Evolutionary conservation across 805 yeast genomes (phyloP), one percentile per base, ranked within the genome.

Genomic region (Maudiozyma bulderi): DNA sequence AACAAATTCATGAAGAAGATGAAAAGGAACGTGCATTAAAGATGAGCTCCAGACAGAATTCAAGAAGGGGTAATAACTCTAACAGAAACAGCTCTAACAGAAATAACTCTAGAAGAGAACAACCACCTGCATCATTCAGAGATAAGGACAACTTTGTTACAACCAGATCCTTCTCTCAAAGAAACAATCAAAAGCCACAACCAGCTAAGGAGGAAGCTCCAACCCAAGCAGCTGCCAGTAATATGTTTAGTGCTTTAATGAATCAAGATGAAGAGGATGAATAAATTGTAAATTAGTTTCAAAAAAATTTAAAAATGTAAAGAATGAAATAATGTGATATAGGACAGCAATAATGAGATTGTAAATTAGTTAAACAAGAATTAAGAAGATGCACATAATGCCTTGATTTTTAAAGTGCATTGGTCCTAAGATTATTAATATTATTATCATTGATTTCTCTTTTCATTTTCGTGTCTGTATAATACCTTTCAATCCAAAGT

Each of bases 1-100:
- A 81, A 48, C 89, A 90, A 68, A 87, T 93, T 60, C 97, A 91
- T 66, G 82, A 80, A 53, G 97, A 88, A 60, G 95, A 89, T 57
- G 75, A 77, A 62, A 71, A 76, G 67, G 78, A 84, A 56, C 72
- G 74, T 56, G 67, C 71, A 50, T 72, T 75, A 61, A 73, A 74
- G 68, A 30, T 30, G 33, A 67, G 57, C 43, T 62, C 67, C 2
- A 63, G 66, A 53, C 61, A 67, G 40, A 68, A 64, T 48, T 73
- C 73, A 34, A 72, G 75, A 62, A 71, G 74, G 54, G 64, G 61
- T 48, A 65, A 65, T 48, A 60, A 48, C 41, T 54, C 57, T 9
- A 48, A 44, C 47, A 52, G 47, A 20, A 39, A 37, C 28, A 41
- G 31, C 15, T 39, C 41, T 39, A 34, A 34, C n/a, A 34, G 38